Conservation (phyloP, 805 yeast genomes). For the Lachancea fermentati region DNA sequence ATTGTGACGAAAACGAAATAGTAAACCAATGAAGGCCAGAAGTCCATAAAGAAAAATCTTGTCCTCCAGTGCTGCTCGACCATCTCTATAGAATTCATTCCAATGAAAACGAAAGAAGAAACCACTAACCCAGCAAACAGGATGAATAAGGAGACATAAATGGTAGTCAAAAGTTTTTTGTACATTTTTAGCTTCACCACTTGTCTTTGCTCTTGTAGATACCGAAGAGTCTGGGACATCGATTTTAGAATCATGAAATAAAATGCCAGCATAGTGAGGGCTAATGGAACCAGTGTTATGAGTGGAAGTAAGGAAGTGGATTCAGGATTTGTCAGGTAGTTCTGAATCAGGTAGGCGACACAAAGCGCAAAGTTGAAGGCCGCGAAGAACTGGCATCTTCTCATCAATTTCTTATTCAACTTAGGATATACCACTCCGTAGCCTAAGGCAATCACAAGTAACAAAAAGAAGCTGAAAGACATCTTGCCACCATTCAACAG, state of each 20-base stretch:
- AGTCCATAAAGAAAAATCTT: constrained; percentile 80
- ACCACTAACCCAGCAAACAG: constrained; percentile 66
- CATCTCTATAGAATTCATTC: constrained; percentile 68
- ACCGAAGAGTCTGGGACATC: constrained; percentile 65
- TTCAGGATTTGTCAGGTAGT: constrained; percentile 47
- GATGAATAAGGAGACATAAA: constrained; percentile 64
- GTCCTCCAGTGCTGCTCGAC: constrained; percentile 89
- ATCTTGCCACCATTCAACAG: constrained; percentile 73
- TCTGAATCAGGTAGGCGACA: constrained; percentile 48
- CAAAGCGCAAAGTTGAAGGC: constrained; percentile 51
- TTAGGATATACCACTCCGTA: constrained; percentile 92
- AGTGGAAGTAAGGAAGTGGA: constrained; percentile 47
- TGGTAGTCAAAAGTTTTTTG: constrained; percentile 66
- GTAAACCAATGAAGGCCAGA: constrained; percentile 92
- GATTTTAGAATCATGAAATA: constrained; percentile 72
- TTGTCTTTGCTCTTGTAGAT: constrained; percentile 80
- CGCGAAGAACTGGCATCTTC: constrained; percentile 57
- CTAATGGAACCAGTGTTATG: constrained; percentile 63
- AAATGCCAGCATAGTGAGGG: constrained; percentile 61
- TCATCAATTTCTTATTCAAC: constrained; percentile 68
- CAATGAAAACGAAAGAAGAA: constrained; percentile 63
- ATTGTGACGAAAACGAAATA: constrained; percentile 76
- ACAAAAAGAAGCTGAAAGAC: constrained; percentile 81
- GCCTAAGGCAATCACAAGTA: constrained; percentile 82
- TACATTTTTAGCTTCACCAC: constrained; percentile 86